phyloP scores from a whole-genome alignment of 805 yeast species.

The Pichia californica region DNA sequence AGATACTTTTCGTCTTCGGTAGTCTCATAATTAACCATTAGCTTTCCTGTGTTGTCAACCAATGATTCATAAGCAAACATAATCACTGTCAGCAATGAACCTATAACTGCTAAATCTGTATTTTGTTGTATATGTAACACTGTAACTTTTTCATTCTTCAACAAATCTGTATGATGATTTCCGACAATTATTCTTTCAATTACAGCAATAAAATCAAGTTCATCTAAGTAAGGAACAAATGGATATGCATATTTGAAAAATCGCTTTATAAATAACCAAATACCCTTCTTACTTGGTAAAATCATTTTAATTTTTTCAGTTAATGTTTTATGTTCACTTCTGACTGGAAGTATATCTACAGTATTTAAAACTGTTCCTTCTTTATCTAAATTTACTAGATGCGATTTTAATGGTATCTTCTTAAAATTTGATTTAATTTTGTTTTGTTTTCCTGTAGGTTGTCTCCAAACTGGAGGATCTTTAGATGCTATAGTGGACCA shows the following conservation, averaged over 20 bases:
- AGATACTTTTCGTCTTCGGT: conserved; percentile 24
- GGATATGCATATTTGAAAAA: conserved; percentile 42
- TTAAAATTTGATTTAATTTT: not conserved
- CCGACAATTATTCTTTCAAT: conserved; percentile 33
- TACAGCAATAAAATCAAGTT: conserved; percentile 26
- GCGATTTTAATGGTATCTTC: not conserved
- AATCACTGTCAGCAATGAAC: conserved; percentile 37
- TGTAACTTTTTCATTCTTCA: conserved; percentile 27
- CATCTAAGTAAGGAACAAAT: conserved; percentile 41
- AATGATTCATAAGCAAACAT: conserved; percentile 32
- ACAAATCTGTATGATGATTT: not conserved
- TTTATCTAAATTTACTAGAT: not conserved
- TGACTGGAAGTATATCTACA: too few relatives aligned
- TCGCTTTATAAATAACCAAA: conserved; percentile 41
- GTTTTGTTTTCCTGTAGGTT: conserved; percentile 17
- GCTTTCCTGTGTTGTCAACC: not conserved
- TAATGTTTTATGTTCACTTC: not conserved
- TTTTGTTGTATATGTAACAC: conserved; percentile 32
- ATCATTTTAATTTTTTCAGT: conserved; percentile 22
- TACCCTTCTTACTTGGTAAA: conserved; percentile 36
- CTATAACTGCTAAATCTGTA: conserved; percentile 42
- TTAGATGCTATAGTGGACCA: too few relatives aligned
- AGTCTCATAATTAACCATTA: not conserved
- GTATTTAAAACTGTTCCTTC: not conserved
- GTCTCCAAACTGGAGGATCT: conserved; percentile 29